Evolutionary conservation across 768 basidiomycete species (phyloP).

Genomic region (Chalciporus pseudorubinellus): DNA sequence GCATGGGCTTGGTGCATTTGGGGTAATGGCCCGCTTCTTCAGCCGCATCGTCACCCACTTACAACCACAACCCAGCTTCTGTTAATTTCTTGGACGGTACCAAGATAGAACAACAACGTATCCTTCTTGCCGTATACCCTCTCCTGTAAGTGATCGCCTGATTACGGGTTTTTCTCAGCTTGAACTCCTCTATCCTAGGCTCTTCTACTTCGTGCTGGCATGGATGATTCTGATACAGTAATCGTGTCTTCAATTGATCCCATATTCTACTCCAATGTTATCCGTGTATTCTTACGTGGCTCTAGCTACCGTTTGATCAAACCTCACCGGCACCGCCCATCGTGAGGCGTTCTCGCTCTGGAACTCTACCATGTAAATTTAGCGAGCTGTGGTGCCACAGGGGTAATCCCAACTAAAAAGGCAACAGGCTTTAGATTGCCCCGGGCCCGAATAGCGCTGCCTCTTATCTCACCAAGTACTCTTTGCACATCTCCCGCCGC

Average conservation of each 20-base stretch:
- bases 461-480: background rate
- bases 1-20: constrained; percentile 97
- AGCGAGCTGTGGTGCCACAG: background rate
- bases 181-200: constrained; percentile 37
- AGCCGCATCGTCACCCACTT: background rate
- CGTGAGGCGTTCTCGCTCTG: too few species aligned
- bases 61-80: constrained; percentile 53
- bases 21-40: constrained; percentile 51
- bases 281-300: constrained; percentile 3
- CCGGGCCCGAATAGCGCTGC: too few species aligned
- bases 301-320: background rate
- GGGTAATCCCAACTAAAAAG: too few species aligned
- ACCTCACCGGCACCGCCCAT: background rate
- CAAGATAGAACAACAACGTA: constrained; percentile 86
- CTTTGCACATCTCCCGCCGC: background rate
- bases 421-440: too few species aligned
- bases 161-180: background rate
- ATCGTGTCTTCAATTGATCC: constrained; percentile 3
- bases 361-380: background rate
- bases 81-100: constrained; percentile 96
- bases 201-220: constrained; percentile 92
- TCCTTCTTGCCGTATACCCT: constrained; percentile 94
- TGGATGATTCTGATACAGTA: constrained; percentile 97
- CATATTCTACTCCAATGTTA: constrained; percentile 16
- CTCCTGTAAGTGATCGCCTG: constrained; percentile 58